A percentile compares a stretch with the other conserved stretches of the same genome.
phyloP scores from a whole-genome alignment of 139 green algal species.

The Tetraselmis chui region DNA sequence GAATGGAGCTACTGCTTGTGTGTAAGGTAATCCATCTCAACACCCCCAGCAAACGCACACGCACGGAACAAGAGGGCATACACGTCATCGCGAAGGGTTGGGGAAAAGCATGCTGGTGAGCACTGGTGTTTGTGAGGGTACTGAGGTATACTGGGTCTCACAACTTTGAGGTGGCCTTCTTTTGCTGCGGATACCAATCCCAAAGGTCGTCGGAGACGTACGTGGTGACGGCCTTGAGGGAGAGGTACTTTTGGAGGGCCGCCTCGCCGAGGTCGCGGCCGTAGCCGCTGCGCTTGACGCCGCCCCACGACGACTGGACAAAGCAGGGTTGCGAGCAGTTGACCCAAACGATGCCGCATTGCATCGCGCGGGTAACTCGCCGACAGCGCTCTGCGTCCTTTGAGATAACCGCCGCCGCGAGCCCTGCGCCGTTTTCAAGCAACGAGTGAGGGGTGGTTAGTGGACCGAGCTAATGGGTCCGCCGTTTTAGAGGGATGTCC shows the following conservation, averaged over 20 bases:
- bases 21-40: no score
- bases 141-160: no score
- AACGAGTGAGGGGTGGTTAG: no score
- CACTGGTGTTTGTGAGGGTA: no score
- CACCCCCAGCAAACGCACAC: no score
- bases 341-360: conserved; percentile 77
- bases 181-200: conserved; percentile 59
- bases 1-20: no score
- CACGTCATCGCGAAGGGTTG: no score
- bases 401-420: conserved; percentile 72
- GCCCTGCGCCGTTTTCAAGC: no score
- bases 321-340: conserved; percentile 90
- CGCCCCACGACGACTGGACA: conserved; percentile 28
- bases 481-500: no score
- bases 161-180: conserved; percentile 26
- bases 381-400: conserved; percentile 44
- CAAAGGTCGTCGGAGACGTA: conserved; percentile 58
- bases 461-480: no score
- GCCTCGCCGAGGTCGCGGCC: conserved; percentile 72
- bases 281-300: conserved; percentile 45
- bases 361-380: conserved; percentile 52
- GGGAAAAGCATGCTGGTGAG: no score
- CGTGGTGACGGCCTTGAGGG: conserved; percentile 60
- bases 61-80: no score
- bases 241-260: conserved; percentile 72